These are phyloP conservation scores for Bryum argenteum DNA, from an alignment of 225 moss, liverwort and hornwort species.

Conservation along the genomic window DNA sequence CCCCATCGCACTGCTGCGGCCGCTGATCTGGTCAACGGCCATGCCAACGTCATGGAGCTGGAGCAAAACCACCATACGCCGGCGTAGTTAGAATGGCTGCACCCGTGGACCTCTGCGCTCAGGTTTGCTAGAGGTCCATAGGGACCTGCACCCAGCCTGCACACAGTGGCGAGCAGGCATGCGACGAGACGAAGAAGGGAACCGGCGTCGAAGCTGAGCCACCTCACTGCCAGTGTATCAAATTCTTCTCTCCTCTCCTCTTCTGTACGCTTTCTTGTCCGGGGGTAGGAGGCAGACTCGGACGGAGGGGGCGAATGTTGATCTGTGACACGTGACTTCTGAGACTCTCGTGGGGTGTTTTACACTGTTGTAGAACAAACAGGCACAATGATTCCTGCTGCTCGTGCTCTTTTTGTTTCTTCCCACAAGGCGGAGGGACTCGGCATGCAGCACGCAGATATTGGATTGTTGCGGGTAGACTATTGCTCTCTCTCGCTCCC, in stretches of 20 bases:
- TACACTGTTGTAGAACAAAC: conserved; percentile 25
- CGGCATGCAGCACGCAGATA: conserved; percentile 18
- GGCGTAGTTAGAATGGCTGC: conserved; percentile 5
- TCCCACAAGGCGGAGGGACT: conserved; percentile 25
- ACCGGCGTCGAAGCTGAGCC: conserved; percentile 27
- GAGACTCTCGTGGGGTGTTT: conserved; percentile 19
- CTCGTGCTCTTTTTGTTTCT: conserved; percentile 18
- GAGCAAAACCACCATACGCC: conserved; percentile 30
- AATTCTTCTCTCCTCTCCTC: conserved; percentile 9
- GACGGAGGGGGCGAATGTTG: conserved; percentile 23
- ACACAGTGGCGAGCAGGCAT: conserved; percentile 17
- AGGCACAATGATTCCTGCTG: conserved; percentile 22
- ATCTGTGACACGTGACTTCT: conserved; percentile 5
- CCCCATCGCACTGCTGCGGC: conserved; percentile 15
- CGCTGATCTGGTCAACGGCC: conserved; percentile 36
- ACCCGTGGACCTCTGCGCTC: neutral
- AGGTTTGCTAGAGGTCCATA: conserved; percentile 23
- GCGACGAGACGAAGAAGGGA: conserved; percentile 21
- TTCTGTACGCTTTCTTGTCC: conserved; percentile 22
- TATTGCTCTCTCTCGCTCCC: conserved; percentile 23
- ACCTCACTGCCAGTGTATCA: conserved; percentile 14
- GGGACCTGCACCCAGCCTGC: conserved; percentile 22
- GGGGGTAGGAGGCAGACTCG: conserved; percentile 23
- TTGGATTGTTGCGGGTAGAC: conserved; percentile 23
- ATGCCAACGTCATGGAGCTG: conserved; percentile 20